Evolutionary conservation across 805 yeast species (phyloP).

Genomic region (Saturnispora bothae): DNA sequence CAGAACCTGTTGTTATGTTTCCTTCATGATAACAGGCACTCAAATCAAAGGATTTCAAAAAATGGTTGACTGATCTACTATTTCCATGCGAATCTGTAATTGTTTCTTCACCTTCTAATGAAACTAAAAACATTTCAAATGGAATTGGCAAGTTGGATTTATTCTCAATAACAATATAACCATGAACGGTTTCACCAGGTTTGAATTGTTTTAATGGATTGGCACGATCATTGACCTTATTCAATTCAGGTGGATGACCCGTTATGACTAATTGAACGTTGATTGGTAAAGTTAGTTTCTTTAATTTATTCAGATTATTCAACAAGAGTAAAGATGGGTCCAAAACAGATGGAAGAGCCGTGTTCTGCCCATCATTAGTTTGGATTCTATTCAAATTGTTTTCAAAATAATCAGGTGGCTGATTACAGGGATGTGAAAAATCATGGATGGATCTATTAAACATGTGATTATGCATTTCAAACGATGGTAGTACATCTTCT

Average conservation of each 20-base stretch:
- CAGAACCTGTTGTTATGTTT: slow-evolving; percentile 14
- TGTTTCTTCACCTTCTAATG: slow-evolving; percentile 41
- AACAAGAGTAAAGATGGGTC: slow-evolving; percentile 13
- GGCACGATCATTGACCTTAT: slow-evolving; percentile 20
- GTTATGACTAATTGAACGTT: slow-evolving; percentile 28
- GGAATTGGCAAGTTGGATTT: slow-evolving; percentile 31
- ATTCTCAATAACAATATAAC: slow-evolving; percentile 39
- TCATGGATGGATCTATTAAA: slow-evolving; percentile 18
- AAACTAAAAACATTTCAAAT: slow-evolving; percentile 53
- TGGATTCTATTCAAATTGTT: neutral
- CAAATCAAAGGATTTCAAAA: slow-evolving; percentile 41
- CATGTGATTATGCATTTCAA: slow-evolving; percentile 50
- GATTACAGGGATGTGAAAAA: slow-evolving; percentile 7
- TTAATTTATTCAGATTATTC: slow-evolving; percentile 22
- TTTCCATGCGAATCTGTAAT: slow-evolving; percentile 8
- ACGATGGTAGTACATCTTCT: slow-evolving; percentile 56
- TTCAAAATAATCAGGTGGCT: slow-evolving; percentile 19
- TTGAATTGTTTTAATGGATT: slow-evolving; percentile 41
- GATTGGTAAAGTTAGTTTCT: slow-evolving; percentile 19
- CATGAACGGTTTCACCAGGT: slow-evolving; percentile 59
- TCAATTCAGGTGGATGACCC: slow-evolving; percentile 28
- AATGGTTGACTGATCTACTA: slow-evolving; percentile 20
- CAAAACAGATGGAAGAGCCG: neutral
- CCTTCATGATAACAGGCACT: slow-evolving; percentile 41
- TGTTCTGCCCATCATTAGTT: neutral